phyloP scores from a whole-genome alignment of 1,284 basidiomycete genomes.

The Uromyces viciae-fabae region DNA sequence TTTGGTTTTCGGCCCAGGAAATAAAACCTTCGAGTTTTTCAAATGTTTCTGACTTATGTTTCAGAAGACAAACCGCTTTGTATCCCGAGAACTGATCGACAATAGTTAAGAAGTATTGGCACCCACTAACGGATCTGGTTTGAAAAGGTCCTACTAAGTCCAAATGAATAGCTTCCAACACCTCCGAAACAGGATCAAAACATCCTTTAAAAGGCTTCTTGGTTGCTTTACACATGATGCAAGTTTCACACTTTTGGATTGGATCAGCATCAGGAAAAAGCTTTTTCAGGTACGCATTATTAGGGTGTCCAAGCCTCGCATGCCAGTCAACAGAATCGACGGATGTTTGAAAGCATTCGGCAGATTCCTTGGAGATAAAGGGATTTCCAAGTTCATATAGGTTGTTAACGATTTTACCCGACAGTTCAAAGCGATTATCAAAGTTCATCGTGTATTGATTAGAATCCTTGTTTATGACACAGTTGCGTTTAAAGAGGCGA shows the following conservation, averaged over 20 bases:
- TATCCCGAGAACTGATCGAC: background rate
- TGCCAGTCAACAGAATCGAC: background rate
- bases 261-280: background rate
- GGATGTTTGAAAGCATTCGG: no score
- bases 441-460: no score
- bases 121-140: background rate
- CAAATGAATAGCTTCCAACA: slow-evolving; percentile 22
- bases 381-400: no score
- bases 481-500: no score
- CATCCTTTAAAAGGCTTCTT: background rate
- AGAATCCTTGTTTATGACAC: no score
- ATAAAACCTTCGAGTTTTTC: background rate
- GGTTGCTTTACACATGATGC: background rate
- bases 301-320: background rate
- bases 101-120: slow-evolving; percentile 11
- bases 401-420: no score
- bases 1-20: slow-evolving; percentile 4
- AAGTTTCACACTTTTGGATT: background rate
- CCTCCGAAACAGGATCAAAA: background rate
- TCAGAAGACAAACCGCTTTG: background rate
- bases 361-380: no score
- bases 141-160: slow-evolving; percentile 2
- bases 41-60: slow-evolving; percentile 10
- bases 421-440: no score
- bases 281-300: background rate